phyloP scores from a whole-genome alignment of 306 rosid genomes.

The Coriaria nepalensis region DNA sequence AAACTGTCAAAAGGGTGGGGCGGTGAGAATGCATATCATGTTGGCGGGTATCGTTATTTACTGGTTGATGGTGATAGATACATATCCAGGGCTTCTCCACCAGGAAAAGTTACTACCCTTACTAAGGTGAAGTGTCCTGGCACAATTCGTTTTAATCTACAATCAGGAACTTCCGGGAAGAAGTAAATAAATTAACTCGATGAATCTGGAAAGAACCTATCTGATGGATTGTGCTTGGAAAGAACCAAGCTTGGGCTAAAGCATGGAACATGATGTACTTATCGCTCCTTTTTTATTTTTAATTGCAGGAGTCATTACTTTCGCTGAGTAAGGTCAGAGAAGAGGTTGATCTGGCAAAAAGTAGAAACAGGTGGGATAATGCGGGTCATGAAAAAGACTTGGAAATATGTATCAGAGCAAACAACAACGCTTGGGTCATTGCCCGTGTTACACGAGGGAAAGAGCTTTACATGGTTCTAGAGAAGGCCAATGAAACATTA shows the following conservation, averaged over 20 bases:
- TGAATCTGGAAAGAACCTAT: no score
- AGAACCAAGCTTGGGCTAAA: no score
- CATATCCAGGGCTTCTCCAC: conserved; percentile 90
- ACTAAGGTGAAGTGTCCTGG: conserved; percentile 44
- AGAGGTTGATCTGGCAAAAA: conserved; percentile 84
- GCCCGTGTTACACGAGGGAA: conserved; percentile 77
- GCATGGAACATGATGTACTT: no score
- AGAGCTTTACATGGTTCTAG: conserved; percentile 88
- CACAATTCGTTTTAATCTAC: background rate
- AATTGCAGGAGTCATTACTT: conserved; percentile 76
- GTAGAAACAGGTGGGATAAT: conserved; percentile 36
- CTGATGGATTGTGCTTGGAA: no score
- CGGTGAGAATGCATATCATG: conserved; percentile 97
- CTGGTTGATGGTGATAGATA: conserved; percentile 70
- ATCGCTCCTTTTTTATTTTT: conserved; percentile 7
- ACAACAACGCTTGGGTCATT: conserved; percentile 91
- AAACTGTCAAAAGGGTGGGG: conserved; percentile 96
- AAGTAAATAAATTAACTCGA: no score
- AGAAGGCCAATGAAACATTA: conserved; percentile 84
- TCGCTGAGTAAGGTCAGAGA: conserved; percentile 73
- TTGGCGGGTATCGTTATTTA: conserved; percentile 80
- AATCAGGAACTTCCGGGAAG: no score
- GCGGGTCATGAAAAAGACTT: conserved; percentile 51
- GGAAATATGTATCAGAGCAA: conserved; percentile 77
- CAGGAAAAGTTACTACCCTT: conserved; percentile 83